phyloP scores from a whole-genome alignment of 2,329 filamentous ascomycete genomes.

The Epichloe hybrida region DNA sequence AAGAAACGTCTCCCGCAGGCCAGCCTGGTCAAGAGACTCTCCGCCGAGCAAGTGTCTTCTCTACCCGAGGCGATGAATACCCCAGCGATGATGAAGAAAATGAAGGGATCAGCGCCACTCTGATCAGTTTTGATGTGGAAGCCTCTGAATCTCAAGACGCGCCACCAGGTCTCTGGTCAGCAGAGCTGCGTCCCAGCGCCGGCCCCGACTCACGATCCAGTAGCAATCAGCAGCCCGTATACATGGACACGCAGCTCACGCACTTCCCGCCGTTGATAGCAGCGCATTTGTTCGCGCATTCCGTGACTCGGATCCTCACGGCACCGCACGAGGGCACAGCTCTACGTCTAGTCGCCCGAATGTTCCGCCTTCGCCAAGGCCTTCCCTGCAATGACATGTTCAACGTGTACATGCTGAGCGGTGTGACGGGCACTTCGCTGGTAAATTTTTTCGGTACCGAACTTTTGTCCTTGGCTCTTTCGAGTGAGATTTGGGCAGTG shows the following conservation, averaged over 20 bases:
- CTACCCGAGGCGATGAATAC: slow-evolving; percentile 36
- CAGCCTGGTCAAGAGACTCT: slow-evolving; percentile 20
- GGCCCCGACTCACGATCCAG: slow-evolving; percentile 16
- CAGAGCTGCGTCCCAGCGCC: slow-evolving; percentile 40
- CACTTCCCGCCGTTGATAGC: slow-evolving; percentile 35
- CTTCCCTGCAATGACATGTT: slow-evolving; percentile 26
- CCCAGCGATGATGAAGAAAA: slow-evolving; percentile 43
- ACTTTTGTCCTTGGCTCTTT: slow-evolving; percentile 29
- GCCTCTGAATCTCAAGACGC: slow-evolving; percentile 38
- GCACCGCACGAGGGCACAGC: slow-evolving; percentile 34
- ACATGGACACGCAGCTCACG: slow-evolving; percentile 36
- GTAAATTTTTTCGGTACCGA: slow-evolving; percentile 34
- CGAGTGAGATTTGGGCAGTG: slow-evolving; percentile 31
- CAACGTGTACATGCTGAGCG: slow-evolving; percentile 20
- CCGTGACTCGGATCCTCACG: slow-evolving; percentile 27
- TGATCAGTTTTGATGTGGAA: slow-evolving; percentile 50
- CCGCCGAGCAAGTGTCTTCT: slow-evolving; percentile 33
- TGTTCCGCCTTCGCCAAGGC: slow-evolving; percentile 26
- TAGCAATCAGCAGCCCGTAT: slow-evolving; percentile 19
- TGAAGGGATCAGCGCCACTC: slow-evolving; percentile 39
- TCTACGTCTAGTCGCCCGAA: slow-evolving; percentile 30
- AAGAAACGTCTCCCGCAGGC: slow-evolving; percentile 14
- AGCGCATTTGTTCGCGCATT: slow-evolving; percentile 31
- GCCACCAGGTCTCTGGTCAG: slow-evolving; percentile 41
- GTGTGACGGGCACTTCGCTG: slow-evolving; percentile 25